phyloP scores from a whole-genome alignment of 441 rosid genomes.

The Theobroma grandiflorum region DNA sequence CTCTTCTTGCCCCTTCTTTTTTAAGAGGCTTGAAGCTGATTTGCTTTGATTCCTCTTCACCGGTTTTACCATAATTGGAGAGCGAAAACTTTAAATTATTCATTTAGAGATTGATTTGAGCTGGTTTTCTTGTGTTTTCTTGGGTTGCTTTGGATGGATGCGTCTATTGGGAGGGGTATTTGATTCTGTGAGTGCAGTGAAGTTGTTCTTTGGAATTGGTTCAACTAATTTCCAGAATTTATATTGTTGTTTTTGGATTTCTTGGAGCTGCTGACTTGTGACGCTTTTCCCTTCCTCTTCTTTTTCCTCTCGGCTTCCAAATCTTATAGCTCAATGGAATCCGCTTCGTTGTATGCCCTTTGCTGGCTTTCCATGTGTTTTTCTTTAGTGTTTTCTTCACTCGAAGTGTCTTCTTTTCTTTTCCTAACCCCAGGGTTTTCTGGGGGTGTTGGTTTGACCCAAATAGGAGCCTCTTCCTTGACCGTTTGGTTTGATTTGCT shows the following conservation, averaged over 20 bases:
- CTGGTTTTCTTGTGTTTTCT: neutral
- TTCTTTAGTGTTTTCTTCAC: neutral
- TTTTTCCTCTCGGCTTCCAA: neutral
- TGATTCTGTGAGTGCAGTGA: constrained; percentile 9
- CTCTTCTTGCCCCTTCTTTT: constrained; percentile 10
- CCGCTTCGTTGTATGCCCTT: neutral
- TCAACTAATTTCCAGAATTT: neutral
- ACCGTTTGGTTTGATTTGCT: neutral
- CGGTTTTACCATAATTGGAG: neutral
- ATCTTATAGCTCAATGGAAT: constrained; percentile 14
- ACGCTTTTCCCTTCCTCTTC: neutral
- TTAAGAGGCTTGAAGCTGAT: neutral
- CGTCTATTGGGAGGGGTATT: neutral
- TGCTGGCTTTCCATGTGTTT: neutral
- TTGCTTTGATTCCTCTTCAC: neutral
- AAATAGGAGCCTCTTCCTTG: neutral
- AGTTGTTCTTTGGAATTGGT: neutral
- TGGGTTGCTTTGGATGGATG: constrained; percentile 1
- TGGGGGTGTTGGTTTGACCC: neutral
- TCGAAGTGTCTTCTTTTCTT: neutral
- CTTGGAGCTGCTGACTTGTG: neutral
- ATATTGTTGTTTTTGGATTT: neutral
- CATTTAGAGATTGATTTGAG: neutral
- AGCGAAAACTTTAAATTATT: neutral
- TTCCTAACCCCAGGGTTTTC: neutral